Conservation (phyloP, 176 grass and related monocot species). For the Rhynchospora tenuis region DNA sequence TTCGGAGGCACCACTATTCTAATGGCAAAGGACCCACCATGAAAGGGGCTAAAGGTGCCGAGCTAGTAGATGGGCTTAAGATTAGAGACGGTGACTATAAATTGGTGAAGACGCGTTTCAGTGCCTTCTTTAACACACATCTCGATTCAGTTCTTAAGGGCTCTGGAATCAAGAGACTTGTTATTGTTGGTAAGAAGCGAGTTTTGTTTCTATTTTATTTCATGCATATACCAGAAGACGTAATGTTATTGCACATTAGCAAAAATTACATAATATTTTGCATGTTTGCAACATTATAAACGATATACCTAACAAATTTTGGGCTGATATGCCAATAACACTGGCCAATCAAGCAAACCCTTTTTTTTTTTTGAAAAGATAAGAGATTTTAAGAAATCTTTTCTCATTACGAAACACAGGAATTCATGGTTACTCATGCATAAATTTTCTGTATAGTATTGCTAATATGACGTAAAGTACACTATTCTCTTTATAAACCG, state of each 20-base stretch:
- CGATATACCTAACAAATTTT: too few relatives aligned
- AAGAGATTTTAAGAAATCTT: not conserved
- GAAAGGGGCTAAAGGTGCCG: slow-evolving; percentile 67
- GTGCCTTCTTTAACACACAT: slow-evolving; percentile 75
- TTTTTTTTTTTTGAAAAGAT: not conserved
- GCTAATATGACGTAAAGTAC: not conserved
- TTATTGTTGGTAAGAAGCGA: slow-evolving; percentile 59
- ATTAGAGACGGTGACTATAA: slow-evolving; percentile 87
- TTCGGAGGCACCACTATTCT: slow-evolving; percentile 58
- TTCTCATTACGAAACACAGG: not conserved
- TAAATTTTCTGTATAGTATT: not conserved
- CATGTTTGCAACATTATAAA: not conserved
- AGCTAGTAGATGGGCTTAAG: slow-evolving; percentile 63
- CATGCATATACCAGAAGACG: not conserved
- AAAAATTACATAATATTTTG: not conserved
- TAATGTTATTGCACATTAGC: not conserved
- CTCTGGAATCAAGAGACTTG: slow-evolving; percentile 64
- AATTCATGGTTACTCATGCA: not conserved
- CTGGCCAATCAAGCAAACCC: not conserved
- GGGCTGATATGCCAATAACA: not conserved
- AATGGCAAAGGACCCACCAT: slow-evolving; percentile 67
- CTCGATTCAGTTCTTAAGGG: slow-evolving; percentile 76
- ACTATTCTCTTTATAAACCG: not conserved
- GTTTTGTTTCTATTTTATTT: not conserved
- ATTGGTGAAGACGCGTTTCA: slow-evolving; percentile 94